These are phyloP conservation scores for Colletotrichum sp. DNA, from an alignment of 2,329 filamentous ascomycete species.

Conservation along the genomic window DNA sequence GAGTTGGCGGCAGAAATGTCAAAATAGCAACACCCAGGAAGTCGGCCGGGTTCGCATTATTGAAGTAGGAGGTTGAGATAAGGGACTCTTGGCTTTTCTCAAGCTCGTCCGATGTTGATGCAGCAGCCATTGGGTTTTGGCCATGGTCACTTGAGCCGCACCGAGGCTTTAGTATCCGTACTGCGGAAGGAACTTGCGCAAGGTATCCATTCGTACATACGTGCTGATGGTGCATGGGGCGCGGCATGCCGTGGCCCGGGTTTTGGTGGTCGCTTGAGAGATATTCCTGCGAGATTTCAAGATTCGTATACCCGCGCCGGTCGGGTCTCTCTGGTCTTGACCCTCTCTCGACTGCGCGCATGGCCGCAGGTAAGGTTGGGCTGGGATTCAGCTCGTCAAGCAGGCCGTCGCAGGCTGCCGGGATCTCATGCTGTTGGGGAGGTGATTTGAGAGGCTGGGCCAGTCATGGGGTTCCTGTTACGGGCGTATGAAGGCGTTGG, in stretches of 20 bases:
- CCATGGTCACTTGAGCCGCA: background rate
- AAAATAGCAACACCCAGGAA: background rate
- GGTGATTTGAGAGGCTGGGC: background rate
- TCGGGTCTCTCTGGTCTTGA: background rate
- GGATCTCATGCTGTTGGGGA: background rate
- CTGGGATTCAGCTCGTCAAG: background rate
- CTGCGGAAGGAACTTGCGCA: background rate
- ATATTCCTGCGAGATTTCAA: background rate
- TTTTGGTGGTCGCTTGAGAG: background rate
- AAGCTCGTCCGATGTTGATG: slow-evolving; percentile 8
- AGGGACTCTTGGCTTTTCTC: background rate
- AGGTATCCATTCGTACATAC: too few relatives aligned
- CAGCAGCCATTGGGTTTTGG: background rate
- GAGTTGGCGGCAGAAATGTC: background rate
- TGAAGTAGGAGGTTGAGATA: background rate
- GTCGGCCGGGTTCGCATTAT: background rate
- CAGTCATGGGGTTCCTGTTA: background rate
- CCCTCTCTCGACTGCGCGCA: background rate
- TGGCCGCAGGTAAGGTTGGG: background rate
- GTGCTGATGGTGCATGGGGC: too few relatives aligned
- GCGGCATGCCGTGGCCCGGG: background rate
- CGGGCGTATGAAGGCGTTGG: slow-evolving; percentile 6
- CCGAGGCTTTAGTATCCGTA: background rate
- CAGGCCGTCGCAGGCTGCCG: background rate
- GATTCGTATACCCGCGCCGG: background rate